These are phyloP conservation scores for Lizonia empirigonia DNA, from an alignment of 2,329 filamentous ascomycete genomes.

Conservation along the genomic window DNA sequence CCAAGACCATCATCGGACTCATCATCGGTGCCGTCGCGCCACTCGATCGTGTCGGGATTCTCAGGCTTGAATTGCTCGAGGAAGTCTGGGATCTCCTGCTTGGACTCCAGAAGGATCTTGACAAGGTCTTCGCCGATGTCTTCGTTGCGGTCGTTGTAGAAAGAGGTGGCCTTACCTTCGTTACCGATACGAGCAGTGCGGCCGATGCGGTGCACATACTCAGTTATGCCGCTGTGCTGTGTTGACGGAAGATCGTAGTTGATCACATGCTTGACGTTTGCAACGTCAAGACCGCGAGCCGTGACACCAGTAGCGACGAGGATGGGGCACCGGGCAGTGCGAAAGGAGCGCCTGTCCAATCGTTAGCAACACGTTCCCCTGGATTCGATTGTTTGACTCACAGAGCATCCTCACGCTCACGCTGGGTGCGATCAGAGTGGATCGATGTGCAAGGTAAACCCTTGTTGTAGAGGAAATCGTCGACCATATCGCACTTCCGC, in stretches of 20 bases:
- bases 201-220: conserved; percentile 94
- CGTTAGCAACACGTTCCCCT: conserved; percentile 5
- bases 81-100: conserved; percentile 82
- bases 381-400: conserved; percentile 47
- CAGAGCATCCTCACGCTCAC: conserved; percentile 90
- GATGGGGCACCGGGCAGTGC: conserved; percentile 74
- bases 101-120: conserved; percentile 79
- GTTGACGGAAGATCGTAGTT: conserved; percentile 85
- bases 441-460: conserved; percentile 85
- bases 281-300: conserved; percentile 86
- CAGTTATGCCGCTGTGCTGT: conserved; percentile 83
- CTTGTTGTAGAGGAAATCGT: conserved; percentile 84
- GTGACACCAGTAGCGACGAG: conserved; percentile 85
- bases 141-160: conserved; percentile 81
- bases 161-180: conserved; percentile 81
- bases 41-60: conserved; percentile 55
- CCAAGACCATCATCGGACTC: conserved; percentile 38
- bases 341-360: conserved; percentile 70
- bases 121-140: conserved; percentile 75
- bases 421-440: conserved; percentile 83
- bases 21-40: conserved; percentile 58
- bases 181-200: conserved; percentile 95
- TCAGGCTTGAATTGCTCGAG: conserved; percentile 69
- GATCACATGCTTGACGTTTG: conserved; percentile 86
- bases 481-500: conserved; percentile 76